Evolutionary conservation across 371 early-diverging fungal species (phyloP).

Genomic region (Parasitella parasitica): DNA sequence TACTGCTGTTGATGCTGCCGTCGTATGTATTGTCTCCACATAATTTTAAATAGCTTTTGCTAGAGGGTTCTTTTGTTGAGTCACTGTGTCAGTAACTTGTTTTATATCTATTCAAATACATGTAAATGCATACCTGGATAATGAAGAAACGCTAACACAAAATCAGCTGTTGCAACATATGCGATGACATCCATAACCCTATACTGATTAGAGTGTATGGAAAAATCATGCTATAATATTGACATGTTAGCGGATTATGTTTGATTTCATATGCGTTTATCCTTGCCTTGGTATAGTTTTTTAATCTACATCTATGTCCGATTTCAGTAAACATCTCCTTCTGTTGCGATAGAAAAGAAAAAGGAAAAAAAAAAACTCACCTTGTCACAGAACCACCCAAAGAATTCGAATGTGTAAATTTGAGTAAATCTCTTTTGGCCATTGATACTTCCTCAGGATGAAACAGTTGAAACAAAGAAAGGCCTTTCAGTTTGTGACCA

Average conservation of each 20-base stretch:
- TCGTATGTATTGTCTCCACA: neutral
- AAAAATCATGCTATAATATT: neutral
- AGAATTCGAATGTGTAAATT: slow-evolving; percentile 47
- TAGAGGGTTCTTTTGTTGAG: neutral
- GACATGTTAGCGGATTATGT: neutral
- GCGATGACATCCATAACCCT: slow-evolving; percentile 57
- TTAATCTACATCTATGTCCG: slow-evolving; percentile 34
- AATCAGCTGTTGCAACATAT: slow-evolving; percentile 57
- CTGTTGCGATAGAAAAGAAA: too few relatives aligned
- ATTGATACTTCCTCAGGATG: slow-evolving; percentile 60
- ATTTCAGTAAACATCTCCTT: too few relatives aligned
- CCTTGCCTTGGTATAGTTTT: slow-evolving; percentile 16
- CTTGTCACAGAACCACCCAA: slow-evolving; percentile 61
- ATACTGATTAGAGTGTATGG: slow-evolving; percentile 17
- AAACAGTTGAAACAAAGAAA: slow-evolving; percentile 57
- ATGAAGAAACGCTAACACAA: slow-evolving; percentile 60
- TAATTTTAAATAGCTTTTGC: neutral
- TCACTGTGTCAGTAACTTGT: too few relatives aligned
- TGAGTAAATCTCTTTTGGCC: slow-evolving; percentile 53
- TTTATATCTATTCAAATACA: neutral
- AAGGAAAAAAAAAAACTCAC: slow-evolving; percentile 24
- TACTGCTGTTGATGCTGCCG: neutral
- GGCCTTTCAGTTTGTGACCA: slow-evolving; percentile 20
- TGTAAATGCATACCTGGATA: neutral
- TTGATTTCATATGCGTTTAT: neutral